phyloP scores from a whole-genome alignment of 768 basidiomycete genomes.

The Panellus pusillus region DNA sequence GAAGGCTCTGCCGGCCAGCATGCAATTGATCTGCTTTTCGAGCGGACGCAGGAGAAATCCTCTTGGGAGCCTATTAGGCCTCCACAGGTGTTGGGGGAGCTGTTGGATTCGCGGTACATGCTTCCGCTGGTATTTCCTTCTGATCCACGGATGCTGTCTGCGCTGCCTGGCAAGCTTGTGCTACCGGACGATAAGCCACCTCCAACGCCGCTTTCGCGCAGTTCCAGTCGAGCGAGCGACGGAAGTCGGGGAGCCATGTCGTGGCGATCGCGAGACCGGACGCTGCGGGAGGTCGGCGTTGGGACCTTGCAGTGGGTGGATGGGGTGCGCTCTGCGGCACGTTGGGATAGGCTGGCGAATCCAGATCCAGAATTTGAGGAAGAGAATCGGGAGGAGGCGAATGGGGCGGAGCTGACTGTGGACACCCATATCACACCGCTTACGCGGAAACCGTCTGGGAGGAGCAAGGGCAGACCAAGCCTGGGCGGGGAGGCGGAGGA shows the following conservation, averaged over 20 bases:
- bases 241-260: conserved; percentile 41
- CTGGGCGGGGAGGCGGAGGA: conserved; percentile 40
- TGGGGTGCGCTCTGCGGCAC: conserved; percentile 56
- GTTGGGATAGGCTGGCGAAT: conserved; percentile 53
- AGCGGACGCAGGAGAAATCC: conserved; percentile 60
- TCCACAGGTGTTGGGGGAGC: conserved; percentile 83
- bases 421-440: conserved; percentile 56
- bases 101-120: conserved; percentile 93
- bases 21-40: conserved; percentile 80
- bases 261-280: conserved; percentile 61
- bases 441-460: conserved; percentile 62
- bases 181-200: conserved; percentile 34
- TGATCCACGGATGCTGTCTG: conserved; percentile 75
- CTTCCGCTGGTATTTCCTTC: conserved; percentile 83
- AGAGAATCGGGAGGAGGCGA: conserved; percentile 42
- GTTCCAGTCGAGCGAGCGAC: conserved; percentile 39
- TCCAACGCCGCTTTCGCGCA: conserved; percentile 32
- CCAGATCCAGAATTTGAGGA: conserved; percentile 35
- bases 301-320: conserved; percentile 71
- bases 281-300: conserved; percentile 60
- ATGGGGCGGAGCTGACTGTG: conserved; percentile 34
- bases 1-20: conserved; percentile 44
- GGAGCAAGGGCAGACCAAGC: conserved; percentile 56
- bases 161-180: conserved; percentile 53
- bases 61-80: conserved; percentile 78